Base-by-base conservation (phyloP, 495 filamentous ascomycete species). In the Xylaria flabelliformis region DNA sequence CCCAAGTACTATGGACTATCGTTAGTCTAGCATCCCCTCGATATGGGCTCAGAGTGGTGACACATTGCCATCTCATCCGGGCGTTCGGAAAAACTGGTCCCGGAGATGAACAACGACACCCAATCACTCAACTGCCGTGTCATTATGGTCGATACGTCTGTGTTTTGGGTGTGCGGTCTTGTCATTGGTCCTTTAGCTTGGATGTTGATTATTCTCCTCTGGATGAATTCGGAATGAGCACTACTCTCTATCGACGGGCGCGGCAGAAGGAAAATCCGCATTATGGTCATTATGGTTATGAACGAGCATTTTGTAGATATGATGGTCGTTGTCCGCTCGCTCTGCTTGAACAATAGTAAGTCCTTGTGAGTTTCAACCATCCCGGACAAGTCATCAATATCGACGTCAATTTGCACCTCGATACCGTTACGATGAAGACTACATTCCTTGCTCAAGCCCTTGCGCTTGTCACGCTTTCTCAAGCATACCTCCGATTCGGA, bases 401-500 rank as follows among this genome's bases (percentile, higher is more conserved):
- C 67, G 53, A 44, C 51, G 53, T 69, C 67, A 61, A 61, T 61
- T 69, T 61, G 41, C 56, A 55, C 53, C 15, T 73, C 41, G 19
- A 58, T 70, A 50, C 64, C 29, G 70, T 70, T 70, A 77, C 72
- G 73, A 80, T 80, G 79, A 80, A 80, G 79, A 61, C 53, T 39
- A 69, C 51, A 69, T 78, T 74, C 68, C 68, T 74, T 76, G 61
- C 76, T 39, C 70, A 72, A 72, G 72, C 72, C 59, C 73, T 79
- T 73, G 73, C 72, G 63, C 73, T 77, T 67, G 69, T 63, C 62
- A 74, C 74, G 72, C 69, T 73, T 67, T 72, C 75, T 63, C 77
- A 78, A 44, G 79, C 77, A 73, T 75, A 74, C 42, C 76, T 81
- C 71, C 76, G 79, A n/a, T 81, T 81, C 68, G 77, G 77, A 73